Evolutionary conservation across 164 flowering plant species (phyloP).

Genomic region (Hamamelis virginiana): DNA sequence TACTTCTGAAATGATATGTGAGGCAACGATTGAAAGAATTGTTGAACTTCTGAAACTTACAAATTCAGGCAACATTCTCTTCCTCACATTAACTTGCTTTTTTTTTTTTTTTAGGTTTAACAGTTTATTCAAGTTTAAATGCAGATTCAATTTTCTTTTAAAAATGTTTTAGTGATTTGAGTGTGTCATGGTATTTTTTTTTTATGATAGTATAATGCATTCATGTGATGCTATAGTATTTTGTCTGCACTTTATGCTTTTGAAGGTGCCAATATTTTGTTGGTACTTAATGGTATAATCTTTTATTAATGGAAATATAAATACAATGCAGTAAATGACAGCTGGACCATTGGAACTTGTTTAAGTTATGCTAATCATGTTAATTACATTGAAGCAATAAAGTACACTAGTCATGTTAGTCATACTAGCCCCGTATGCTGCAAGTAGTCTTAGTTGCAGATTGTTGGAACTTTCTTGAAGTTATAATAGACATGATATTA

Average conservation of each 20-base stretch:
- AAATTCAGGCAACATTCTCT: constrained; percentile 65
- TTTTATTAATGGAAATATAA: no score
- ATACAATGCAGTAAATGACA: not conserved
- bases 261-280: not conserved
- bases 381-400: not conserved
- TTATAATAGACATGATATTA: no score
- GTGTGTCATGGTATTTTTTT: not conserved
- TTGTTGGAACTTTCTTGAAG: not conserved
- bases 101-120: not conserved
- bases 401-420: not conserved
- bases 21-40: constrained; percentile 86
- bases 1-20: constrained; percentile 90
- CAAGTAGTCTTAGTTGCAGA: not conserved
- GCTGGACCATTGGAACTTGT: not conserved
- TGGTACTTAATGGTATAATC: not conserved
- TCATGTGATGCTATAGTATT: not conserved
- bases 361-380: not conserved
- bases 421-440: not conserved
- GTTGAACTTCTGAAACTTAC: constrained; percentile 76
- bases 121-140: not conserved
- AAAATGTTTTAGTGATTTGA: not conserved
- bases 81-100: not conserved
- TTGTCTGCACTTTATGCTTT: not conserved
- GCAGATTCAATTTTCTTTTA: not conserved
- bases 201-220: not conserved